Evolutionary conservation across 2,329 filamentous ascomycete species (phyloP), one percentile per base, ranked within the genome.

Genomic region (Tolypocladium pustulatum): DNA sequence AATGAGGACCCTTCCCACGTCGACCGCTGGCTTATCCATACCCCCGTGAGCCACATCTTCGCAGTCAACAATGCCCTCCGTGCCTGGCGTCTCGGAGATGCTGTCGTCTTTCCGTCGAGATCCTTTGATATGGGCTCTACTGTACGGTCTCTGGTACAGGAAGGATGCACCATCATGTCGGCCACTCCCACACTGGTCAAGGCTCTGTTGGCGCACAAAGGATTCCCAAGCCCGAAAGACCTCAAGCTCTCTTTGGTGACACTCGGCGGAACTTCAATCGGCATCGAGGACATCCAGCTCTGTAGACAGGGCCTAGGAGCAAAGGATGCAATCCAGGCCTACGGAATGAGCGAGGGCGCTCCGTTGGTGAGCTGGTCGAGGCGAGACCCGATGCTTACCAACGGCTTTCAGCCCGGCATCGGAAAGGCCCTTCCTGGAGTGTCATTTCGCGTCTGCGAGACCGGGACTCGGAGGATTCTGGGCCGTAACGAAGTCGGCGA

Each of bases 301-400:
- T 75, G 73, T 38, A 64, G 65, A 7, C 46, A 69, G 13, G 66
- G 62, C 1, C 62, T 76, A 0, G 72, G 73, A 0, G 68, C 71
- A 3, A 59, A 62, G 36, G 62, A 66, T 43, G 69, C 68, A 1
- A 69, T 72, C n/a, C 71, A 74, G 52, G 71, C 68, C 13, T 78
- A 76, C 61, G 76, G 76, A 1, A 76, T 79, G 76, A 78, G 74
- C 27, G 76, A 79, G 61, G 73, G 73, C 2, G 73, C 72, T 15
- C 74, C 73, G 1, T 64, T 75, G 3, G 65, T 76, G 36, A 76
- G 73, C n/a, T 78, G 74, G 73, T 64, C 61, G 41, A 67, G 65
- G 57, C 64, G 57, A 43, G 72, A 69, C 61, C 64, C 59, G 56
- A 67, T 64, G 55, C 66, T 69, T 40, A 63, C 58, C 9, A 69